Evolutionary conservation across 2,329 filamentous ascomycete genomes (phyloP).

Genomic region (Fonsecaea pugnacius): DNA sequence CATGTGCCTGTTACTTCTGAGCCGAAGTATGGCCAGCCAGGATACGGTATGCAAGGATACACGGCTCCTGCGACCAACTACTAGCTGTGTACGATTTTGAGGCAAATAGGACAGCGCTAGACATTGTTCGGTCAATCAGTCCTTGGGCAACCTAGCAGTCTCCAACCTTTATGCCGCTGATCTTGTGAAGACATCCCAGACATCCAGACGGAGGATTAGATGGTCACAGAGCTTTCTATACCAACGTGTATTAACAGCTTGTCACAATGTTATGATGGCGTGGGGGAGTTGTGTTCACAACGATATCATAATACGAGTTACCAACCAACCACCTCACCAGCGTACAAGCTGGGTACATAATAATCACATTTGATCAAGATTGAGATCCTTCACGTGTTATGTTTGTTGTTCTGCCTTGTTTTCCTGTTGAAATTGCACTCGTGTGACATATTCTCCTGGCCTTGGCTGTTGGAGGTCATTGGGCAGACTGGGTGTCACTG

Average conservation of each 20-base stretch:
- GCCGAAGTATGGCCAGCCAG: slow-evolving; percentile 41
- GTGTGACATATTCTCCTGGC: background rate
- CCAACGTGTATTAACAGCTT: background rate
- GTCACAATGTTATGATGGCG: background rate
- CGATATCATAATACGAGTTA: background rate
- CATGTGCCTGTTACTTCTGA: slow-evolving; percentile 40
- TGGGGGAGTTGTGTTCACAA: background rate
- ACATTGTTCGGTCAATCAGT: background rate
- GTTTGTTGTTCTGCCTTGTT: background rate
- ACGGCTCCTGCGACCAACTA: slow-evolving; percentile 18
- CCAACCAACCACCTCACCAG: background rate
- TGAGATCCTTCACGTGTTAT: background rate
- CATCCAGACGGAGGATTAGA: background rate
- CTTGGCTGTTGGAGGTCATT: background rate
- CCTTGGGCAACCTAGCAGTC: background rate
- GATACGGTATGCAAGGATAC: slow-evolving; percentile 30
- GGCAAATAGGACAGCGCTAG: background rate
- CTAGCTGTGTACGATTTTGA: background rate
- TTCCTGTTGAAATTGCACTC: background rate
- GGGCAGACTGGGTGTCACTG: no score
- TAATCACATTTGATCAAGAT: background rate
- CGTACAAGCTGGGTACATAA: background rate
- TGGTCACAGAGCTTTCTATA: background rate
- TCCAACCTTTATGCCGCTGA: background rate
- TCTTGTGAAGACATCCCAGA: background rate